phyloP scores from a whole-genome alignment of 305 asterid genomes.

The Withania somnifera region DNA sequence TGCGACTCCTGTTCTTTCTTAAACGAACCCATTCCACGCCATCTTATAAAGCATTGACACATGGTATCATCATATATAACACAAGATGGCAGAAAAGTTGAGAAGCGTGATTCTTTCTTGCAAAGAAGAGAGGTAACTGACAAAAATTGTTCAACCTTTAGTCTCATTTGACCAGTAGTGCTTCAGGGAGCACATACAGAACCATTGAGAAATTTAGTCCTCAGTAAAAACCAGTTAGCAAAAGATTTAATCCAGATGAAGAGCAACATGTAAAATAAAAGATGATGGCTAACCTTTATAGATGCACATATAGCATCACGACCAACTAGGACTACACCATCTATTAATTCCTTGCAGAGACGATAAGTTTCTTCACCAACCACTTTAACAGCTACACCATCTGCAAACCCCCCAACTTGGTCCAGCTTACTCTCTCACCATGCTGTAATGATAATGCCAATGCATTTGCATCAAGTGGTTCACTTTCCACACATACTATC shows the following conservation, averaged over 20 bases:
- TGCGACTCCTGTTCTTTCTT: not conserved
- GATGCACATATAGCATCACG: conserved; percentile 98
- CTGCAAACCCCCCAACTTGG: conserved; percentile 95
- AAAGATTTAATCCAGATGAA: not conserved
- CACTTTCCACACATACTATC: not conserved
- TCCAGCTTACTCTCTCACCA: conserved; percentile 67
- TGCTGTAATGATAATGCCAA: conserved; percentile 82
- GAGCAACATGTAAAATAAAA: not conserved
- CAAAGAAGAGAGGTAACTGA: not conserved
- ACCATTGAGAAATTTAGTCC: not conserved
- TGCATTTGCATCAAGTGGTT: conserved; percentile 90
- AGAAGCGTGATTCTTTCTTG: not conserved
- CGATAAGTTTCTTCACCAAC: conserved; percentile 88
- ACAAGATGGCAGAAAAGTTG: not conserved
- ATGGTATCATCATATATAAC: not conserved
- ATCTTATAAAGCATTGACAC: not conserved
- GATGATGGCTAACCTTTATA: conserved; percentile 60
- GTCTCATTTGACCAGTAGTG: not conserved
- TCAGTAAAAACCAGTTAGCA: not conserved
- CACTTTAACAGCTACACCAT: conserved; percentile 91
- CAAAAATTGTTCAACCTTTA: not conserved
- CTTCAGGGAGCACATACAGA: not conserved
- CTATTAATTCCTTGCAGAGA: conserved; percentile 62
- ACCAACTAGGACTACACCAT: conserved; percentile 83
- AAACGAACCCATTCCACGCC: not conserved